Evolutionary conservation across 2,329 filamentous ascomycete species (phyloP).

Genomic region (Chaetothyriales sp.): DNA sequence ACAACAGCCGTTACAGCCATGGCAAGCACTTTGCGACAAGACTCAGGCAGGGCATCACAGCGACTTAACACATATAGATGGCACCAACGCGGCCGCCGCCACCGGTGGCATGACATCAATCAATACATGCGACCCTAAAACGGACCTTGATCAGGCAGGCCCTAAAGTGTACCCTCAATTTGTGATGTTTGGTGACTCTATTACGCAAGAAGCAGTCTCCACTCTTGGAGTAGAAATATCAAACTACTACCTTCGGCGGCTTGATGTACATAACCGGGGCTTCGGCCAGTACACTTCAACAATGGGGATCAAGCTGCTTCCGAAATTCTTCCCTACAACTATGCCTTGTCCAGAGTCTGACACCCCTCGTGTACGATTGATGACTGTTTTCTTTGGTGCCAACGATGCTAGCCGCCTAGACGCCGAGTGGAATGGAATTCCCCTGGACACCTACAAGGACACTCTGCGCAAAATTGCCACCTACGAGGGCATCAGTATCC

Average conservation of each 20-base stretch:
- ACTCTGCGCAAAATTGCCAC: slow-evolving; percentile 61
- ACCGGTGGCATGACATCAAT: no score
- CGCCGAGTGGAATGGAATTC: slow-evolving; percentile 58
- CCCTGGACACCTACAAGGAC: slow-evolving; percentile 57
- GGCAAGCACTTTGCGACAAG: no score
- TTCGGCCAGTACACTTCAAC: slow-evolving; percentile 41
- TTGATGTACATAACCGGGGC: slow-evolving; percentile 81
- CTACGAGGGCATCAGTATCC: slow-evolving; percentile 55
- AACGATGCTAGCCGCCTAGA: slow-evolving; percentile 66
- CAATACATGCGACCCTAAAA: no score
- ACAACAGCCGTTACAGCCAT: no score
- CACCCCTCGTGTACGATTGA: slow-evolving; percentile 5
- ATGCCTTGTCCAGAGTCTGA: neutral
- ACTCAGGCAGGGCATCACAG: no score
- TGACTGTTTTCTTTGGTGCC: slow-evolving; percentile 69
- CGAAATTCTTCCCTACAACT: slow-evolving; percentile 8
- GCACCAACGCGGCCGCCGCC: no score
- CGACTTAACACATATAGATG: no score
- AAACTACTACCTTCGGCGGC: slow-evolving; percentile 48
- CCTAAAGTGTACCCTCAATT: slow-evolving; percentile 48
- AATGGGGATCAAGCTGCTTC: slow-evolving; percentile 8
- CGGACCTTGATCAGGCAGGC: slow-evolving; percentile 29
- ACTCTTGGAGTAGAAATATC: slow-evolving; percentile 7
- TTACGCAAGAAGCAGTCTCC: slow-evolving; percentile 56
- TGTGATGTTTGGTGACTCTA: slow-evolving; percentile 79